Evolutionary conservation across 2,329 filamentous ascomycete genomes (phyloP), one percentile per base, ranked within the genome.

Genomic region (Fusarium sororula): DNA sequence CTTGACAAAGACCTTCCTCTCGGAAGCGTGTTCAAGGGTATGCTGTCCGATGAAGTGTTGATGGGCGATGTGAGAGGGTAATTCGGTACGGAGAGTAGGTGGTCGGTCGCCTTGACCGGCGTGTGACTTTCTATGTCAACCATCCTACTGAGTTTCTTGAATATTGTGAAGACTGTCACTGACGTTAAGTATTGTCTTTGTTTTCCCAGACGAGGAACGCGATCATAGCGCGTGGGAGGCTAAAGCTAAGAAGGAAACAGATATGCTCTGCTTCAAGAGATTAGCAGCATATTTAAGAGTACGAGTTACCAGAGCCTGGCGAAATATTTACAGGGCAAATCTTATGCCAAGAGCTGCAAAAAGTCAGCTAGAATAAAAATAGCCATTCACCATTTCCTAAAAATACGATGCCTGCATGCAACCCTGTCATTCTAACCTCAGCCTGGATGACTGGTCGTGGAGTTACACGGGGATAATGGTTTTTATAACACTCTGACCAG

Each of bases 261-360:
- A 22, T 5, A 41, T 42, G 6, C 22, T n/a, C 6, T 11, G 1
- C 3, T 42, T 17, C 1, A 11, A 17, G 22, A 7, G 8, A 42
- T 3, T n/a, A 0, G 22, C 7, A 17, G 0, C 0, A 0, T 5
- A 17, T 42, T n/a, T 42, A 42, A 42, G 9, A 11, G 0, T 0
- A 7, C 1, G 3, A n/a, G 1, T 17, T 42, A 11, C 6, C 22
- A n/a, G 41, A 42, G 41, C 41, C 41, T 42, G 0, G 14, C 22
- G 39, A 17, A 0, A 1, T 17, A 5, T 7, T 17, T 42, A 0
- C 14, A 11, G 8, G 14, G 3, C 1, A n/a, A 10, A 7, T 15
- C 13, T 0, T n/a, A 1, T 42, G 39, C 22, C 39, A 42, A 42
- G 39, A n/a, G 9, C 41, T 42, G 41, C 22, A 17, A 3, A 11